Conservation (phyloP, 2,329 filamentous ascomycete species). For the Anisogramma anomala region DNA sequence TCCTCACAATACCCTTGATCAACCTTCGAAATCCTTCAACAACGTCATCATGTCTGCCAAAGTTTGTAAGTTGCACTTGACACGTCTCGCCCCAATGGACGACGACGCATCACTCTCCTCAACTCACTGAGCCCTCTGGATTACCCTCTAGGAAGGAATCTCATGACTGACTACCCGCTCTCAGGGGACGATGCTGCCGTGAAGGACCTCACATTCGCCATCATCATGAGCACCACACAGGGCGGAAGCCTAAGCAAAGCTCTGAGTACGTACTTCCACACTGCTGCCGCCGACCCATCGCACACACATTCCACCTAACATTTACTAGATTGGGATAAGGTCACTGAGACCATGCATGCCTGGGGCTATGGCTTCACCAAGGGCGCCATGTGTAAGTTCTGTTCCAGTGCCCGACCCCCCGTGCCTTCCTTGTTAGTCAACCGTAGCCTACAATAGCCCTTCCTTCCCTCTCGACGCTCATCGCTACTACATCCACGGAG, state of each 20-base stretch:
- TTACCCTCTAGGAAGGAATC: neutral
- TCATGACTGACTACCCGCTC: neutral
- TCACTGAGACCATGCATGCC: constrained; percentile 4
- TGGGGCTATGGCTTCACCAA: constrained; percentile 10
- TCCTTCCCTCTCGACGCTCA: neutral
- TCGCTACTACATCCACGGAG: neutral
- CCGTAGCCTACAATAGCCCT: too few species aligned
- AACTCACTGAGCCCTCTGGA: neutral
- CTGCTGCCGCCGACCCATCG: neutral
- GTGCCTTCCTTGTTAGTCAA: neutral
- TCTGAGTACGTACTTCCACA: neutral
- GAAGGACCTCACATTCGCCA: constrained; percentile 10
- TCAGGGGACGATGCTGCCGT: constrained; percentile 9
- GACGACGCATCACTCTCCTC: neutral
- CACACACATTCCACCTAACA: neutral
- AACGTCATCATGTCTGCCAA: constrained; percentile 1
- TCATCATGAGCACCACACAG: constrained; percentile 9
- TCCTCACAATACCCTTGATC: too few species aligned
- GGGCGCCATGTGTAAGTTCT: constrained; percentile 12
- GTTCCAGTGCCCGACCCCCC: too few species aligned
- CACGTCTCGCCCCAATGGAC: neutral
- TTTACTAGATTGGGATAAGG: neutral
- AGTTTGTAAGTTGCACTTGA: neutral
- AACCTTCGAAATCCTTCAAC: too few species aligned
- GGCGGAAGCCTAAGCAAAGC: constrained; percentile 7